Evolutionary conservation across 768 basidiomycete species (phyloP), one percentile per base, ranked within the genome.

Genomic region (Lyophyllum shimeji): DNA sequence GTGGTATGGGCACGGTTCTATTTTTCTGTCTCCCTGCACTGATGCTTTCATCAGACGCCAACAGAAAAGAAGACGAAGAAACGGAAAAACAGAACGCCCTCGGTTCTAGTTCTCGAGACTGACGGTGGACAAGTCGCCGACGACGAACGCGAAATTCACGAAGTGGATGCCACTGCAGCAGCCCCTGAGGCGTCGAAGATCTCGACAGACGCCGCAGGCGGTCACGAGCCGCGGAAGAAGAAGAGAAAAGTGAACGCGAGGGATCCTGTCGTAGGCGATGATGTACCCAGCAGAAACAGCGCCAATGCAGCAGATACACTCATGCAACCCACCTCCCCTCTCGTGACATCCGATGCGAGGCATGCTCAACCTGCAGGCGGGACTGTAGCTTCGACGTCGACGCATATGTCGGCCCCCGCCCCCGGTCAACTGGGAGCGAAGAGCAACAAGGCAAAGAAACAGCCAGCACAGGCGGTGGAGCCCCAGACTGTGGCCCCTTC

Each of bases 31-130:
- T n/a, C 8, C 37, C 23, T 18, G 46, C 20, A 11, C 39, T 54
- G 15, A 47, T 40, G 24, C 15, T 7, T 21, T 29, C 15, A 42
- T 21, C 31, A 61, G 57, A 52, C 51, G 27, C 44, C 46, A 2
- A 24, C 46, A 17, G 45, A 45, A 43, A 59, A 58, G 58, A 57
- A 57, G 52, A 64, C 60, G 44, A 65, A 56, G 53, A 64, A 62
- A 40, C 40, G 42, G 46, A 56, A 57, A 40, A 46, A 52, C 24
- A 50, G 49, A 46, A 29, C 18, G 37, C 21, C 37, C 34, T 9
- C 48, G 7, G 46, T 44, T 11, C 29, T 20, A 20, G 25, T 34
- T n/a, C 3, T 9, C 2, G 39, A 25, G 42, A 24, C 21, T 9
- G 48, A 25, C 24, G 37, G 43, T 24, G 40, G 25, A 29, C 54